These are phyloP conservation scores for Fistulinella prunicolor DNA, from an alignment of 768 basidiomycete species.

Conservation along the genomic window DNA sequence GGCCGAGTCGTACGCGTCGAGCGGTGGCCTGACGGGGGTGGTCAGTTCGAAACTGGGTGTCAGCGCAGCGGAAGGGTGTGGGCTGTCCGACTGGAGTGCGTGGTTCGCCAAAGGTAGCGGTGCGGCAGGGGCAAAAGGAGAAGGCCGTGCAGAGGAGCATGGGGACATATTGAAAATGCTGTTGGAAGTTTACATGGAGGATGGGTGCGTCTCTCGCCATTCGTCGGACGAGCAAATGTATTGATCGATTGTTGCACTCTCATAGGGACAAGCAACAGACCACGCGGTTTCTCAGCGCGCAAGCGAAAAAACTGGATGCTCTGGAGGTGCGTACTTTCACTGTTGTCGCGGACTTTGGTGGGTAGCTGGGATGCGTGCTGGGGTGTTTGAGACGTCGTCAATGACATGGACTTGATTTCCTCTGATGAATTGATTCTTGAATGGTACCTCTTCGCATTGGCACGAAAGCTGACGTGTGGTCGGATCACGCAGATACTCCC, in stretches of 20 bases:
- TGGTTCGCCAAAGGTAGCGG: constrained; percentile 49
- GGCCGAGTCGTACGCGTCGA: constrained; percentile 83
- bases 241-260: background rate
- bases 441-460: too few species aligned
- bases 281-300: constrained; percentile 71
- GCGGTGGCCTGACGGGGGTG: constrained; percentile 61
- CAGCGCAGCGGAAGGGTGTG: constrained; percentile 53
- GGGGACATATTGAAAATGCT: constrained; percentile 64
- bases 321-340: constrained; percentile 55
- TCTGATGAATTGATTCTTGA: too few species aligned
- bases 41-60: constrained; percentile 52
- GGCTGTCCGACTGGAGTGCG: constrained; percentile 38
- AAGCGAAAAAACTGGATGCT: constrained; percentile 74
- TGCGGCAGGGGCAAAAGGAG: constrained; percentile 38
- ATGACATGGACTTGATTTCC: too few species aligned
- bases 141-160: constrained; percentile 40
- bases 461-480: constrained; percentile 1
- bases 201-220: constrained; percentile 55
- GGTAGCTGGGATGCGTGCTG: background rate
- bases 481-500: constrained; percentile 50
- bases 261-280: constrained; percentile 56
- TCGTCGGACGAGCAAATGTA: background rate
- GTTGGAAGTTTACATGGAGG: constrained; percentile 79
- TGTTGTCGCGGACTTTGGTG: background rate
- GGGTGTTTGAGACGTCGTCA: background rate